Conservation (phyloP, 108 stramenopile genomes). For the Fragilariopsis cylindrus region DNA sequence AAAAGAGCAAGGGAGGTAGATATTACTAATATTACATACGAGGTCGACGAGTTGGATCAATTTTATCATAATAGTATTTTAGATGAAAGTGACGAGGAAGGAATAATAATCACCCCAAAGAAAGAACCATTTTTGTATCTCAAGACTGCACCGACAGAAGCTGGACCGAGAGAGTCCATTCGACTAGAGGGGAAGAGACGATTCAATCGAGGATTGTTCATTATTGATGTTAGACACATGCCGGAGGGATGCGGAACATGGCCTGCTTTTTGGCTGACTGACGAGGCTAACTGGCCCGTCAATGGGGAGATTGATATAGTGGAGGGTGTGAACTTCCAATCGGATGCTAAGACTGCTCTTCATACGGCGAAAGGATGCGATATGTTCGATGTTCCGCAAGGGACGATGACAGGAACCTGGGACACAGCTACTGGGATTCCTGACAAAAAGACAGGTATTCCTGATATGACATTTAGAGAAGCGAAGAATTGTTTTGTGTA, state of each 20-base stretch:
- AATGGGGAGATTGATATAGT: constrained; percentile 93
- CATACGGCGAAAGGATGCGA: constrained; percentile 72
- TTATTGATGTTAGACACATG: constrained; percentile 83
- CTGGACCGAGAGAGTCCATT: constrained; percentile 73
- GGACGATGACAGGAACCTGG: constrained; percentile 74
- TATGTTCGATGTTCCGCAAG: constrained; percentile 81
- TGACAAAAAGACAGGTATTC: constrained; percentile 62
- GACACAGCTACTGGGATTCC: constrained; percentile 87
- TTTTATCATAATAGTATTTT: constrained; percentile 26
- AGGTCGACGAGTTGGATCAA: constrained; percentile 44
- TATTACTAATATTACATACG: constrained; percentile 59
- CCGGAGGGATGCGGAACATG: constrained; percentile 90
- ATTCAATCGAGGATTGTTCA: constrained; percentile 82
- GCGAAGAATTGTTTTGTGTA: constrained; percentile 84
- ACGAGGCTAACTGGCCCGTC: constrained; percentile 89
- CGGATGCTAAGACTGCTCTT: constrained; percentile 84
- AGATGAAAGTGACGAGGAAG: not conserved
- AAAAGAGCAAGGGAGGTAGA: constrained; percentile 46
- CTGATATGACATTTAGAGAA: constrained; percentile 43
- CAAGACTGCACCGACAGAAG: constrained; percentile 59
- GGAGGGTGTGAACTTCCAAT: constrained; percentile 85
- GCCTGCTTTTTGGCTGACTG: constrained; percentile 91
- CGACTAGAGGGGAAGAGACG: constrained; percentile 76
- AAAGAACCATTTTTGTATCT: constrained; percentile 80
- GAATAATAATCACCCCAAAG: not conserved